These are phyloP conservation scores for Sedum album DNA, from an alignment of 164 flowering plant species.

Conservation along the genomic window DNA sequence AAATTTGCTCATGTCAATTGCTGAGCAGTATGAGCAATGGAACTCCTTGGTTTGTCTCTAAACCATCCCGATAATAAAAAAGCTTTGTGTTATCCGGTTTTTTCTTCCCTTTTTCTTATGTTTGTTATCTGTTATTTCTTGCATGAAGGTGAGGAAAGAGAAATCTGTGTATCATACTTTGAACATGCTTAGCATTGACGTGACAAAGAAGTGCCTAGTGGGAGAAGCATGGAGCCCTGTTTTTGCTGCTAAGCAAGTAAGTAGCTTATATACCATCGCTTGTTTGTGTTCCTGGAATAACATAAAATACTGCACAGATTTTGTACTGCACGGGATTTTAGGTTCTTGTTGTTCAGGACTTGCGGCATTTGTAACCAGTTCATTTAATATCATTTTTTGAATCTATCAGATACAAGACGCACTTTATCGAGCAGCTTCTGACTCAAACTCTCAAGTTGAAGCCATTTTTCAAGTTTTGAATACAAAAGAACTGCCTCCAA, in stretches of 20 bases:
- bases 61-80: not conserved
- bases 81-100: not conserved
- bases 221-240: conserved; percentile 98
- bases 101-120: not conserved
- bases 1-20: conserved; percentile 29
- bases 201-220: conserved; percentile 93
- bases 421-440: conserved; percentile 60
- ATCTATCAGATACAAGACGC: conserved; percentile 67
- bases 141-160: conserved; percentile 75
- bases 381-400: not conserved
- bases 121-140: not conserved
- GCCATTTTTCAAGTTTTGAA: conserved; percentile 70
- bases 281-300: not conserved
- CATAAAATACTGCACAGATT: not conserved
- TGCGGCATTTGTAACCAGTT: not conserved
- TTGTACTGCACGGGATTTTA: too few relatives aligned
- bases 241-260: conserved; percentile 78
- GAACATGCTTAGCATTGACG: conserved; percentile 97
- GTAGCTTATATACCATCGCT: not conserved
- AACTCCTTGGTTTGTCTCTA: conserved; percentile 25
- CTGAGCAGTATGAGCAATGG: conserved; percentile 34
- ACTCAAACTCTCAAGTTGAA: conserved; percentile 84
- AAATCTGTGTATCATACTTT: conserved; percentile 79
- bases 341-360: not conserved
- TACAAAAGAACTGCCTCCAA: conserved; percentile 73